A percentile compares a stretch with the other conserved stretches of the same genome.
These are phyloP conservation scores for Xylogone sp. DNA, from an alignment of 2,329 filamentous ascomycete genomes.

Conservation along the genomic window DNA sequence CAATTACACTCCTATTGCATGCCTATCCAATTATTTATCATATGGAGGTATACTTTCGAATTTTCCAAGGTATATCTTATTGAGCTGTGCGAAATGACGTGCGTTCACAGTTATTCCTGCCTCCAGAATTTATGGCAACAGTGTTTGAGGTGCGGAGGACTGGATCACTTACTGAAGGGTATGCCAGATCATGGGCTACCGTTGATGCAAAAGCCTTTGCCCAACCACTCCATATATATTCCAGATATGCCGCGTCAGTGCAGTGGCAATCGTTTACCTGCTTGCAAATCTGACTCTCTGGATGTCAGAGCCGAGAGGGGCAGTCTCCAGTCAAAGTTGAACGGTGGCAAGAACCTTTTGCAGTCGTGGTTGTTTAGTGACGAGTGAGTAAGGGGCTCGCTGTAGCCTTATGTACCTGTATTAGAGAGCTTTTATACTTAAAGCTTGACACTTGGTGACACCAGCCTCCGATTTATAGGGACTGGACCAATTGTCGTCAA, in stretches of 20 bases:
- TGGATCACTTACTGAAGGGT: no score
- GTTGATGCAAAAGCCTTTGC: background rate
- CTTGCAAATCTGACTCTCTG: no score
- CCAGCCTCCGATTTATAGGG: background rate
- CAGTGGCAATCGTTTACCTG: background rate
- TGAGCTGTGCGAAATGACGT: no score
- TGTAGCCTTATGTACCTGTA: background rate
- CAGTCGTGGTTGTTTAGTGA: background rate
- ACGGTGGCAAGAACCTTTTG: background rate
- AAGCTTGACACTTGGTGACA: background rate
- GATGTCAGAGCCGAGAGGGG: background rate
- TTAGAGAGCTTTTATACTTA: background rate
- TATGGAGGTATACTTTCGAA: no score
- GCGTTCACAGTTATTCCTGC: no score
- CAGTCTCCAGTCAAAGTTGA: background rate
- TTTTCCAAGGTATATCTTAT: no score
- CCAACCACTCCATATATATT: background rate
- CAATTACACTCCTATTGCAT: no score
- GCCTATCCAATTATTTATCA: no score
- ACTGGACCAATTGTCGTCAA: no score
- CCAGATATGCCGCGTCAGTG: background rate
- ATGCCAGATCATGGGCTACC: background rate
- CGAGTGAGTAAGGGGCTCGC: background rate
- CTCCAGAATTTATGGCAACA: no score
- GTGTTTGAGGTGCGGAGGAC: no score